Evolutionary conservation across 2,329 filamentous ascomycete genomes (phyloP), one percentile per base, ranked within the genome.

Genomic region (Nemania sp.): DNA sequence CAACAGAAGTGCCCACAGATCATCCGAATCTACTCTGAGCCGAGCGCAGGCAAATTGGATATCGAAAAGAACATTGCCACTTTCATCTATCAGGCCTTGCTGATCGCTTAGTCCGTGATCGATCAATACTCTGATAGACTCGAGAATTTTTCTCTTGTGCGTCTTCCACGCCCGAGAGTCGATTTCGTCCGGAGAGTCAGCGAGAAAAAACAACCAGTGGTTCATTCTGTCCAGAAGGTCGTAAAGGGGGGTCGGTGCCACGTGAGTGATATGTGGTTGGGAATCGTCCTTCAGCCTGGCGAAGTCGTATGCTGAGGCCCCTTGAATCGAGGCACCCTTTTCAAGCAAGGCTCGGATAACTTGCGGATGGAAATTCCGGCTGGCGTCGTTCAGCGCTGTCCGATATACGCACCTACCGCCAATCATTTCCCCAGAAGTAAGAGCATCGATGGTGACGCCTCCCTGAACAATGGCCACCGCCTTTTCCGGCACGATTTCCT

Each of bases 1-100:
- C 2, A 54, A n/a, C 17, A 61, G 54, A 25, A 58, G 13, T 25
- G 17, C 2, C 54, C 54, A 61, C 12, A 59, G 15, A 3, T 54
- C 35, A 1, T 17, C 40, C 5, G 25, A 48, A 48, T 59, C 56
- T 9, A n/a, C 7, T 2, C 18, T 10, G 0, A 54, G 3, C 4
- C 18, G 4, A 0, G 42, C 42, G 18, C 49, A 48, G 5, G 18
- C 6, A 20, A 40, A 25, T 7, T 10, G 4, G 10, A 21, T 17
- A 29, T 45, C 29, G n/a, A 51, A 15, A 5, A 57, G 10, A 2
- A 46, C 11, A 6, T 45, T 18, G 5, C 12, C 13, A n/a, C 7
- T 11, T 37, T 7, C 2, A 40, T 39, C 29, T 0, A 59, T 29
- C 4, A 32, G 4, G 12, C 42, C 49, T 29, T 53, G 56, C 20